A percentile compares a stretch with the other conserved stretches of the same genome.
Evolutionary conservation across 257 asterid species (phyloP).

Genomic region (Leonotis leonurus): DNA sequence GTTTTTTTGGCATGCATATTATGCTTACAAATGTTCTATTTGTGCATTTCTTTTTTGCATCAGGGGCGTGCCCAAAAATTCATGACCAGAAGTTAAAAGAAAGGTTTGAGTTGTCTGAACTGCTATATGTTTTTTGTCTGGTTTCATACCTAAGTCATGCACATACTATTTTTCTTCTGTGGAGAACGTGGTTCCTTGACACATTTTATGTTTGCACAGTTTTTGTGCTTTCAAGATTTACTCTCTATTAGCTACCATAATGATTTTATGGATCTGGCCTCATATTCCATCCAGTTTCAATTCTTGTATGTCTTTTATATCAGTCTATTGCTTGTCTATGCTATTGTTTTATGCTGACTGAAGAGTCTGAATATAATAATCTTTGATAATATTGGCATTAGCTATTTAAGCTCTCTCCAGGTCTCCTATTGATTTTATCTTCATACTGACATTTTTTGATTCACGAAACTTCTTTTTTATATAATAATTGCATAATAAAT

Average conservation of each 20-base stretch:
- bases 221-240: background rate
- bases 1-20: background rate
- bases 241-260: background rate
- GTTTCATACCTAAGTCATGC: background rate
- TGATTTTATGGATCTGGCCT: background rate
- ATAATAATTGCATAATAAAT: no score
- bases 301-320: slow-evolving; percentile 3
- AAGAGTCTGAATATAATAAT: background rate
- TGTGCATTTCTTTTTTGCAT: slow-evolving; percentile 13
- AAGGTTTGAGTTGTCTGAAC: slow-evolving; percentile 38
- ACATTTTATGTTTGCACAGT: background rate
- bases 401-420: background rate
- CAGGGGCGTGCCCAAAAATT: slow-evolving; percentile 87
- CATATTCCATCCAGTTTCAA: background rate
- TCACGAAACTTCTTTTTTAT: background rate
- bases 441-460: background rate
- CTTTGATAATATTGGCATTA: background rate
- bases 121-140: background rate
- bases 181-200: background rate
- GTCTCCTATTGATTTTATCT: background rate
- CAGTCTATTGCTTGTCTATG: background rate
- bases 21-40: slow-evolving; percentile 7
- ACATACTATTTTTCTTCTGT: background rate
- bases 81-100: slow-evolving; percentile 95
- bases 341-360: background rate